A percentile compares a stretch with the other conserved stretches of the same genome.
phyloP scores from a whole-genome alignment of 306 rosid genomes.

The Gillenia trifoliata region DNA sequence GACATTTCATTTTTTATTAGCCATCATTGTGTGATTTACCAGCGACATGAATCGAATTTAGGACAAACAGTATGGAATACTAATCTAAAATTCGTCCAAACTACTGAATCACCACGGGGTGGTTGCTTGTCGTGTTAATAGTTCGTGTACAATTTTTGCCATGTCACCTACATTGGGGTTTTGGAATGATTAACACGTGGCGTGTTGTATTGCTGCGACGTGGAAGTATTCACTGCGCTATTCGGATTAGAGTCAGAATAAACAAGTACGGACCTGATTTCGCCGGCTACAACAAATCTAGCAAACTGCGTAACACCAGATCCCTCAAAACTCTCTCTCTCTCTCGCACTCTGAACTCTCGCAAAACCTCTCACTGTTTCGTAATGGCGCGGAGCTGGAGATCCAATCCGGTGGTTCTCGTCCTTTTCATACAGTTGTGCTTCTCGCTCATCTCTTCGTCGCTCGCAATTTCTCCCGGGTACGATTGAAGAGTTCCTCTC shows the following conservation, averaged over 20 bases:
- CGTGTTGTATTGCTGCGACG: not conserved
- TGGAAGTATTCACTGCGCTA: not conserved
- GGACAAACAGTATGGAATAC: too few relatives aligned
- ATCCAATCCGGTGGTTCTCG: slow-evolving; percentile 38
- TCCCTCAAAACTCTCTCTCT: not conserved
- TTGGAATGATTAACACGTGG: too few relatives aligned
- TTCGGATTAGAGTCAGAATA: not conserved
- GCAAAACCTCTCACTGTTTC: not conserved
- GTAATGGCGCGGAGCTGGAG: slow-evolving; percentile 28
- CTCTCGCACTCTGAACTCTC: not conserved
- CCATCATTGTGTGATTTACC: too few relatives aligned
- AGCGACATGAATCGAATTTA: too few relatives aligned
- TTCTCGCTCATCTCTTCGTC: slow-evolving; percentile 46
- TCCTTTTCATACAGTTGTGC: slow-evolving; percentile 41
- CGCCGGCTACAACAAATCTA: not conserved
- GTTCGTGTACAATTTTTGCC: too few relatives aligned
- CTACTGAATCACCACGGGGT: too few relatives aligned
- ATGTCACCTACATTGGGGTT: too few relatives aligned
- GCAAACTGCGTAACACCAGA: slow-evolving; percentile 5
- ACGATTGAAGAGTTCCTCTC: slow-evolving; percentile 18
- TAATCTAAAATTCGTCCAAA: too few relatives aligned
- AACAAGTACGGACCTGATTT: not conserved
- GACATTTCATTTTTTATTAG: too few relatives aligned
- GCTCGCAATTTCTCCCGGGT: slow-evolving; percentile 63
- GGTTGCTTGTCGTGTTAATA: too few relatives aligned